Evolutionary conservation across 768 basidiomycete species (phyloP), one percentile per base, ranked within the genome.

Genomic region (Dentipellis fragilis): DNA sequence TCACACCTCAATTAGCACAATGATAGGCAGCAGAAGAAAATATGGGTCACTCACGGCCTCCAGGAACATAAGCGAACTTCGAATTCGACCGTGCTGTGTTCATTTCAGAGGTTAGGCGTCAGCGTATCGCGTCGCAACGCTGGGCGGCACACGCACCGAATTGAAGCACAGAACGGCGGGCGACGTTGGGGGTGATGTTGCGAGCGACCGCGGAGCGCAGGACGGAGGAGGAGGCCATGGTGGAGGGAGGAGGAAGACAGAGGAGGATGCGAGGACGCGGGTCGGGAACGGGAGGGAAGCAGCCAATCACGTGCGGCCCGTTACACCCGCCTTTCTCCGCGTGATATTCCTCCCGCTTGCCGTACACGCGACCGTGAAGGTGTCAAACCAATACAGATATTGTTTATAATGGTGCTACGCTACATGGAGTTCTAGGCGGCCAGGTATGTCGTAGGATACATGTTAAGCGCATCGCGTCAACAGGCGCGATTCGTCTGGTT

Each of bases 31-130:
- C 35, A 35, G 42, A 17, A 34, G 7, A 35, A 21, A 21, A 23
- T 16, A 21, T 16, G 8, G 40, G 19, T 22, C 34, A 82, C 84
- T 64, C 66, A 85, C 84, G 85, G 64, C 85, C 84, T 58, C 85
- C 85, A 49, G 85, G 83, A 61, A 86, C 78, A 59, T 86, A 85
- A 57, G 65, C 64, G 48, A 58, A 62, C 39, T 57, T 60, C 14
- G 54, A 35, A 9, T 57, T 56, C 22, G 51, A 51, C 14, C 56
- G 52, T 17, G 59, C 61, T 60, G 58, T 51, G 5, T 37, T n/a
- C 29, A 12, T 22, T 10, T 19, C 11, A 51, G 6, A 4, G 10
- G 16, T 19, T 3, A 29, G 29, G 6, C 6, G 29, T 6, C 29
- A 29, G 29, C n/a, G n/a, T 3, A 29, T 29, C 6, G 6, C 3